These are phyloP conservation scores for Pythium graminicola DNA, from an alignment of 352 stramenopile genomes.

Conservation along the genomic window DNA sequence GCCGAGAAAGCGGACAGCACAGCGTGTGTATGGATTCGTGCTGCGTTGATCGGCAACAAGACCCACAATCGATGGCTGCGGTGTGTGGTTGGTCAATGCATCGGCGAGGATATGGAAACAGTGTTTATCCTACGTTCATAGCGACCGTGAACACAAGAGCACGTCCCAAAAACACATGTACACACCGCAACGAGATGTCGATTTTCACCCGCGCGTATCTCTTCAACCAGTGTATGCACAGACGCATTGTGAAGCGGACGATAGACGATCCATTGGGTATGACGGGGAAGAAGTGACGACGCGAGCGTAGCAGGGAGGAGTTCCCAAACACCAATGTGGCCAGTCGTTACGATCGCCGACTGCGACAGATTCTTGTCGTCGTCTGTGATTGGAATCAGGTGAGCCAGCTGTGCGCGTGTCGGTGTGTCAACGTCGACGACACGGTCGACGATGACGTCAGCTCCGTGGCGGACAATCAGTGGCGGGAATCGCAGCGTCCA, in stretches of 20 bases:
- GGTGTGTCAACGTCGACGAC: conserved; percentile 19
- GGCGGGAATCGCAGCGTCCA: conserved; percentile 42
- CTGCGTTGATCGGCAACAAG: conserved; percentile 46
- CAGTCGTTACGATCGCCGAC: conserved; percentile 37
- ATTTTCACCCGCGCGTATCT: conserved; percentile 26
- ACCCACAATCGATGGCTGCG: conserved; percentile 30
- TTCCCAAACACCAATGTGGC: conserved; percentile 51
- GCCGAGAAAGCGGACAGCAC: conserved; percentile 36
- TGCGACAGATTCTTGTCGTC: background rate
- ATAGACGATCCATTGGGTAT: conserved; percentile 56
- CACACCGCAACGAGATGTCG: conserved; percentile 41
- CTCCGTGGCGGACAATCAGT: conserved; percentile 11
- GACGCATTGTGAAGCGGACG: conserved; percentile 37
- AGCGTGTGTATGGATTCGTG: conserved; percentile 16
- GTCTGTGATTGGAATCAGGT: background rate
- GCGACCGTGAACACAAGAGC: background rate
- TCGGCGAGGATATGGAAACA: conserved; percentile 37
- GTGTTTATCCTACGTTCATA: conserved; percentile 40
- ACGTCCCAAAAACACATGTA: background rate
- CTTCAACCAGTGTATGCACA: conserved; percentile 33
- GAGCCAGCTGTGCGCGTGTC: conserved; percentile 2
- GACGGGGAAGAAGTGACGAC: conserved; percentile 21
- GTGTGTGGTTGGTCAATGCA: conserved; percentile 11
- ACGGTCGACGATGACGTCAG: conserved; percentile 13
- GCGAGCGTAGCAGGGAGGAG: conserved; percentile 35